Conservation (phyloP, 2,329 filamentous ascomycete genomes). For the Exophiala dermatitidis region DNA sequence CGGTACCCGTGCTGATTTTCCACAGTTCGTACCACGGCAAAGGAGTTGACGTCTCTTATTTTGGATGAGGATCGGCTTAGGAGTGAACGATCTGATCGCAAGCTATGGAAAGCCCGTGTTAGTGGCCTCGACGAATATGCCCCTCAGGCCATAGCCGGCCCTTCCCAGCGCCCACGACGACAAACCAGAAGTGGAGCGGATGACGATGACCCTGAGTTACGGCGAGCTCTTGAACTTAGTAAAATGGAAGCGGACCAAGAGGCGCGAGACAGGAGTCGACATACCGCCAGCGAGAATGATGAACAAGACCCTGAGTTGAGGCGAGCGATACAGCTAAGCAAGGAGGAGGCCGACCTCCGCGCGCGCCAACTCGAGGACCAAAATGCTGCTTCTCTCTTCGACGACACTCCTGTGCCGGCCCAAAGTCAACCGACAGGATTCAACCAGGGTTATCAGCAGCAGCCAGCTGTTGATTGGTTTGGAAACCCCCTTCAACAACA, state of each 20-base stretch:
- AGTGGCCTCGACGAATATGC: constrained; percentile 81
- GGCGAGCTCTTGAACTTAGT: constrained; percentile 85
- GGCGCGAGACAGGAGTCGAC: constrained; percentile 53
- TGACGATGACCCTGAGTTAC: constrained; percentile 73
- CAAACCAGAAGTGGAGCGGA: constrained; percentile 54
- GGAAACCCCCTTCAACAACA: constrained; percentile 84
- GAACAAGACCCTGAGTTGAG: constrained; percentile 86
- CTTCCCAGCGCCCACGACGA: constrained; percentile 32
- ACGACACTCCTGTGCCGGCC: constrained; percentile 59
- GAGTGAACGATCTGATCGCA: constrained; percentile 81
- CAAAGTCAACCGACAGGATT: constrained; percentile 79
- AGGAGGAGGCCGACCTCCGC: no score
- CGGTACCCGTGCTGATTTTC: constrained; percentile 13
- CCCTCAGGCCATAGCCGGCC: constrained; percentile 39
- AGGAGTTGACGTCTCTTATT: constrained; percentile 86
- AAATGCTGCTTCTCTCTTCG: no score
- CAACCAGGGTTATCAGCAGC: constrained; percentile 97
- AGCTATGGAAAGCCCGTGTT: constrained; percentile 93
- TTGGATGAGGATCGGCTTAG: constrained; percentile 89
- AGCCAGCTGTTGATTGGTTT: constrained; percentile 92
- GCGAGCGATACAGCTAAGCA: constrained; percentile 90
- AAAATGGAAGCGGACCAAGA: constrained; percentile 94
- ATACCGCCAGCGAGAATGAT: constrained; percentile 35
- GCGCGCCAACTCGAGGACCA: no score
- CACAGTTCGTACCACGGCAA: constrained; percentile 86